A percentile compares a stretch with the other conserved stretches of the same genome.
Conservation (phyloP, 1,284 basidiomycete genomes). For the Austroboletus rostrupii region DNA sequence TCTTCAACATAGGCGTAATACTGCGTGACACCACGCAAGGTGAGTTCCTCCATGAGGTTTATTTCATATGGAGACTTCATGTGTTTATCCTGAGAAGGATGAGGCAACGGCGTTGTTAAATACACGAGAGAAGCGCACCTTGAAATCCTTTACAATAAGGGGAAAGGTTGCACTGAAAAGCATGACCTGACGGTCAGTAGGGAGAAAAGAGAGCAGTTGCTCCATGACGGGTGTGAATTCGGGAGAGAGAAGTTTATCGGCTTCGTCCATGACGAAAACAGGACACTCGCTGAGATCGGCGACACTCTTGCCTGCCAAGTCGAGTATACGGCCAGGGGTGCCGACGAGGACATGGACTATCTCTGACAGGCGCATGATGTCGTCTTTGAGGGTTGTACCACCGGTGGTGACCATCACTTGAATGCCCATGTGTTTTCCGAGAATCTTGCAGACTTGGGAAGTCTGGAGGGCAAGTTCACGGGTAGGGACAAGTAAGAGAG, state of each 20-base stretch:
- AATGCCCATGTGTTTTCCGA: slow-evolving; percentile 92
- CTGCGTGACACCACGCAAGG: slow-evolving; percentile 96
- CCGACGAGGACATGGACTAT: slow-evolving; percentile 95
- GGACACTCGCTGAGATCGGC: slow-evolving; percentile 94
- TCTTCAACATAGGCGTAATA: slow-evolving; percentile 99
- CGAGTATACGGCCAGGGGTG: slow-evolving; percentile 94
- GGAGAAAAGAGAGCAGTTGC: slow-evolving; percentile 85
- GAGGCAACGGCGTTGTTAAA: slow-evolving; percentile 1
- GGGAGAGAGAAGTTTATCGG: slow-evolving; percentile 95
- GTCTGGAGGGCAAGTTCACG: slow-evolving; percentile 96
- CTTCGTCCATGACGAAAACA: slow-evolving; percentile 99
- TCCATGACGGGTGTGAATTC: slow-evolving; percentile 99
- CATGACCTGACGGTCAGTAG: slow-evolving; percentile 92
- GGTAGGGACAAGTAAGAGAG: slow-evolving; percentile 89
- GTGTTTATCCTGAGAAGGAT: slow-evolving; percentile 80
- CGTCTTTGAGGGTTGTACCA: slow-evolving; percentile 96
- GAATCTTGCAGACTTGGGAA: slow-evolving; percentile 93
- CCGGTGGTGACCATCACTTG: slow-evolving; percentile 99
- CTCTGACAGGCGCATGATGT: slow-evolving; percentile 91
- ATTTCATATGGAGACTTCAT: slow-evolving; percentile 97
- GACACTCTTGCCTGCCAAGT: slow-evolving; percentile 90
- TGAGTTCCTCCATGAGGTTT: slow-evolving; percentile 99
- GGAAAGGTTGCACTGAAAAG: slow-evolving; percentile 99
- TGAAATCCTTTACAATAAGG: slow-evolving; percentile 98
- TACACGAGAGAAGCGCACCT: slow-evolving; percentile 46